Percentiles rank a stretch among this genome's conserved stretches.
Conservation (phyloP, 2,329 filamentous ascomycete species). For the Clonostachys solani region DNA sequence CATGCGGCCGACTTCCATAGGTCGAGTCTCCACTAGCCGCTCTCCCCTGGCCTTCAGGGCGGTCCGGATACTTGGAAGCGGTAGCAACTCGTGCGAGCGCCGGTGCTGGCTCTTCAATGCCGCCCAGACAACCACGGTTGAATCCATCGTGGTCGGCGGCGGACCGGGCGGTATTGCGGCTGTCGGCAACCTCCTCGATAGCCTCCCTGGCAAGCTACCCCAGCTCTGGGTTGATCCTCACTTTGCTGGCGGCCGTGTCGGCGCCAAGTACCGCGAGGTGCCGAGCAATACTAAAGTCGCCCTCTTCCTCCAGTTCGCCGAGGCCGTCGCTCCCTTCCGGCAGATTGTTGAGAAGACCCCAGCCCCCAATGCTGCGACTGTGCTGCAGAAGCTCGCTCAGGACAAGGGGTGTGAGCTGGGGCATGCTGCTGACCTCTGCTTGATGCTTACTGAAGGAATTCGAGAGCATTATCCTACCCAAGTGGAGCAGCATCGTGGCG, state of each 20-base stretch:
- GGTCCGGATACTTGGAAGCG: too few species aligned
- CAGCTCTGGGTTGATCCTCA: conserved; percentile 56
- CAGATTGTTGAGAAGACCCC: conserved; percentile 40
- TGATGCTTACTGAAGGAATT: conserved; percentile 34
- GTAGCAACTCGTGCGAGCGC: too few species aligned
- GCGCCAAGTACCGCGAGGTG: conserved; percentile 54
- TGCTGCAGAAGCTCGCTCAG: conserved; percentile 47
- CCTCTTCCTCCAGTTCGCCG: conserved; percentile 53
- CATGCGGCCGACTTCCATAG: too few species aligned
- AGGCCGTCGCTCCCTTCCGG: conserved; percentile 46
- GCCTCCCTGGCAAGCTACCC: conserved; percentile 25
- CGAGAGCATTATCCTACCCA: neutral
- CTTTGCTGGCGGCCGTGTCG: conserved; percentile 48
- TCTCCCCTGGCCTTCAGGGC: too few species aligned
- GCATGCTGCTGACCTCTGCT: conserved; percentile 51
- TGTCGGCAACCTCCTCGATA: conserved; percentile 57
- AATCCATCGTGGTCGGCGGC: conserved; percentile 10
- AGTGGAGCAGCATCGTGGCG: neutral
- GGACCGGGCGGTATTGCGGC: conserved; percentile 44
- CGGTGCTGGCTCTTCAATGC: too few species aligned
- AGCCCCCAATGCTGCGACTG: conserved; percentile 48
- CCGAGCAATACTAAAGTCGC: conserved; percentile 59
- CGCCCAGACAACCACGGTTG: too few species aligned
- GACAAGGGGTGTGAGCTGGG: conserved; percentile 52
- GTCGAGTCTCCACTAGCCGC: too few species aligned